phyloP scores from a whole-genome alignment of 441 rosid genomes.

The Geranium incanum region DNA sequence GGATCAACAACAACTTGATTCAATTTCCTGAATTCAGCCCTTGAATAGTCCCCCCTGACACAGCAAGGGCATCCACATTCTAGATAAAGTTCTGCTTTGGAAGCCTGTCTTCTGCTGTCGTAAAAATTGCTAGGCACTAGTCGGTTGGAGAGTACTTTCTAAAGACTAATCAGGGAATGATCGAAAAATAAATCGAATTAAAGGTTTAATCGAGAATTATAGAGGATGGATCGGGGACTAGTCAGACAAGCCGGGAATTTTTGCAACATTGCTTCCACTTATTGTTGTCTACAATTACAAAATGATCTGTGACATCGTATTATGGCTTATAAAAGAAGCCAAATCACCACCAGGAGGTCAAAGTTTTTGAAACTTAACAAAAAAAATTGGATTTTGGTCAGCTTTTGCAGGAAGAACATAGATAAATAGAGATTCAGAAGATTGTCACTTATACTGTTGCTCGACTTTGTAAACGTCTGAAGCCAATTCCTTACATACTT shows the following conservation, averaged over 20 bases:
- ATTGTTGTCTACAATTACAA: slow-evolving; percentile 75
- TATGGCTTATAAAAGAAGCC: neutral
- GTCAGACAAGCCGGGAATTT: slow-evolving; percentile 20
- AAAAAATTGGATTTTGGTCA: neutral
- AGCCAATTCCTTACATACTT: slow-evolving; percentile 86
- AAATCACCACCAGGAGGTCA: neutral
- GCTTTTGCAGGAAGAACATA: neutral
- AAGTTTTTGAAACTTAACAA: neutral
- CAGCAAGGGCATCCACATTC: slow-evolving; percentile 85
- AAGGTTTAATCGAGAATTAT: too few relatives aligned
- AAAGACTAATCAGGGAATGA: too few relatives aligned
- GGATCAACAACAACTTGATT: slow-evolving; percentile 77
- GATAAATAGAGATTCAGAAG: neutral
- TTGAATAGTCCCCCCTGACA: slow-evolving; percentile 68
- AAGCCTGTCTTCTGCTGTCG: slow-evolving; percentile 42
- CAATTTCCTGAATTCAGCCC: slow-evolving; percentile 59
- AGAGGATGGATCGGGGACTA: too few relatives aligned
- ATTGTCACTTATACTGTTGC: slow-evolving; percentile 71
- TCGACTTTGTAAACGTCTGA: slow-evolving; percentile 92
- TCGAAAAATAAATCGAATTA: too few relatives aligned
- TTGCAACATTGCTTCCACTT: slow-evolving; percentile 95
- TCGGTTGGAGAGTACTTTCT: too few relatives aligned
- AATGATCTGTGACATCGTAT: neutral
- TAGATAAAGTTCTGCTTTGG: slow-evolving; percentile 64
- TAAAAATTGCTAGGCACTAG: too few relatives aligned